phyloP scores from a whole-genome alignment of 306 rosid genomes.

The Quercus bicolor region DNA sequence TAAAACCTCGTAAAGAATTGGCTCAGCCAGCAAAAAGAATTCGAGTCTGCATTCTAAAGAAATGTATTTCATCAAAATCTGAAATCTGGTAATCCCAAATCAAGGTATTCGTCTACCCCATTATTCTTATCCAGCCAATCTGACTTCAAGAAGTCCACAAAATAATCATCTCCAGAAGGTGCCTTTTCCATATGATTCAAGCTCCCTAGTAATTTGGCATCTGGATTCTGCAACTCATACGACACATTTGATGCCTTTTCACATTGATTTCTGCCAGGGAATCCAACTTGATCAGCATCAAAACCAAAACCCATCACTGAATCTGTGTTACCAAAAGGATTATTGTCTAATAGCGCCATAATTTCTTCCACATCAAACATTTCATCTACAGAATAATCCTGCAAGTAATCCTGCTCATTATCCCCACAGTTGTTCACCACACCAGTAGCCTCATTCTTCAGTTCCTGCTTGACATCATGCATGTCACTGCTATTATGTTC shows the following conservation, averaged over 20 bases:
- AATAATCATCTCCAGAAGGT: slow-evolving; percentile 37
- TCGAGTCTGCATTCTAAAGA: not conserved
- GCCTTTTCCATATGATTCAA: slow-evolving; percentile 53
- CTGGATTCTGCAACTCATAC: slow-evolving; percentile 54
- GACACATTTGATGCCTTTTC: slow-evolving; percentile 38
- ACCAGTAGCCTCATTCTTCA: not conserved
- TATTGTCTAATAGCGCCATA: slow-evolving; percentile 33
- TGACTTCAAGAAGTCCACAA: slow-evolving; percentile 56
- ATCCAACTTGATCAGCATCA: slow-evolving; percentile 17
- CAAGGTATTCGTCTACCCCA: slow-evolving; percentile 32
- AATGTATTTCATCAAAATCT: slow-evolving; percentile 6
- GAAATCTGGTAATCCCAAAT: slow-evolving; percentile 22
- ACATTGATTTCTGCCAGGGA: slow-evolving; percentile 6
- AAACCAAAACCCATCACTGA: slow-evolving; percentile 22
- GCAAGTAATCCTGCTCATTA: slow-evolving; percentile 20
- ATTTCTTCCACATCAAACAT: slow-evolving; percentile 63
- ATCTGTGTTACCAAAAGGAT: slow-evolving; percentile 22
- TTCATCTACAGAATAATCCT: slow-evolving; percentile 49
- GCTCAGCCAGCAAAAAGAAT: slow-evolving; percentile 19
- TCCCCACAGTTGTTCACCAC: not conserved
- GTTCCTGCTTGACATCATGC: not conserved
- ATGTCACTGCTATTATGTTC: slow-evolving; percentile 29
- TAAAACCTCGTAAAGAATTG: slow-evolving; percentile 50
- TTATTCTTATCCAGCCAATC: slow-evolving; percentile 33
- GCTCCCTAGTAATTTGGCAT: slow-evolving; percentile 66